Conservation (phyloP, 176 grass and related monocot species). For the Bothriochloa decipiens region DNA sequence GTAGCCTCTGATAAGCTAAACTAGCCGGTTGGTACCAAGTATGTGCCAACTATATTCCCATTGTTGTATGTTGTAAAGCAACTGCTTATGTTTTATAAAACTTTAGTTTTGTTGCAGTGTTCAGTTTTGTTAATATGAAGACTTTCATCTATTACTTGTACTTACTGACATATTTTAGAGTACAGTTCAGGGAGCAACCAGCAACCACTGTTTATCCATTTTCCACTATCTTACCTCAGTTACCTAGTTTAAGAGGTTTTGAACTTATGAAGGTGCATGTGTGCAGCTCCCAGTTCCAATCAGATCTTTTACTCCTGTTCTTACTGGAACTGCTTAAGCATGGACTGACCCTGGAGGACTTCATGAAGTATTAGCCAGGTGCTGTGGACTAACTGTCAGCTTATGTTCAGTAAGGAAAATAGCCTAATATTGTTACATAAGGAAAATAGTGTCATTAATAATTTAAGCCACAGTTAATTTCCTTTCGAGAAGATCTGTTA, state of each 20-base stretch:
- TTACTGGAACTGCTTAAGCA: constrained; percentile 19
- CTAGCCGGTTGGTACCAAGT: constrained; percentile 43
- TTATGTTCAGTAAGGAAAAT: constrained; percentile 24
- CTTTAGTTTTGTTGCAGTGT: constrained; percentile 36
- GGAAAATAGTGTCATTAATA: not conserved
- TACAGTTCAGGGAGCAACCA: constrained; percentile 15
- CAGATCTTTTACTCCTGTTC: not conserved
- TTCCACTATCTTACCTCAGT: not conserved
- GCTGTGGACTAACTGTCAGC: not conserved
- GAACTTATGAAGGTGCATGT: constrained; percentile 10
- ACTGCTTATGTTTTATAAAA: constrained; percentile 27
- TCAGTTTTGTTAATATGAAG: constrained; percentile 22
- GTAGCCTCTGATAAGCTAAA: constrained; percentile 25
- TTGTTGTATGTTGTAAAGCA: constrained; percentile 48
- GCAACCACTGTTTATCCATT: constrained; percentile 12
- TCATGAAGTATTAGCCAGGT: not conserved
- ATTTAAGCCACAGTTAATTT: not conserved
- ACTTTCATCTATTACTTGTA: constrained; percentile 24
- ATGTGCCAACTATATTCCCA: constrained; percentile 45
- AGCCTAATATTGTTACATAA: not conserved
- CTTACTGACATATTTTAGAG: not conserved
- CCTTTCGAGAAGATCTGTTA: not conserved
- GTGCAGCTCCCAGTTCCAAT: constrained; percentile 22
- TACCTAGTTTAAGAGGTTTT: constrained; percentile 12
- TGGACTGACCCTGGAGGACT: constrained; percentile 6